Evolutionary conservation across 805 yeast species (phyloP).

Genomic region (Ogataea ganodermae): DNA sequence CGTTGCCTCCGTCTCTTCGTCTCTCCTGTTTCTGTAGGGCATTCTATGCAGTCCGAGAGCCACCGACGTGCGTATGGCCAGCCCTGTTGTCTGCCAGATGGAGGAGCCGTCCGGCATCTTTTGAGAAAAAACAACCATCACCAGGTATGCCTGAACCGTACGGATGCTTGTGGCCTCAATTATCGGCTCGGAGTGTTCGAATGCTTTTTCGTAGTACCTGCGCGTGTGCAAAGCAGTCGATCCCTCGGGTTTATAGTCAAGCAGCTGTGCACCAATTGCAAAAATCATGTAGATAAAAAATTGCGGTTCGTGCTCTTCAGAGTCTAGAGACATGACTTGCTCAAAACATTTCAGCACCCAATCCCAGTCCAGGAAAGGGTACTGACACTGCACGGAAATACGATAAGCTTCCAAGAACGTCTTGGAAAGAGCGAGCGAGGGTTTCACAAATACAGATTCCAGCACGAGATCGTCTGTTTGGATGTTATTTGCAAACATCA

Average conservation of each 20-base stretch:
- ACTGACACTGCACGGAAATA: constrained; percentile 37
- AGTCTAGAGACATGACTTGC: not conserved
- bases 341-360: constrained; percentile 7
- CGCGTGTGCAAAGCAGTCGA: constrained; percentile 1
- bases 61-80: constrained; percentile 36
- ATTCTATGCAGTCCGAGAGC: constrained; percentile 31
- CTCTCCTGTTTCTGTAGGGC: constrained; percentile 20
- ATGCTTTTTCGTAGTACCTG: constrained; percentile 35
- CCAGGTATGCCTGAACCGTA: constrained; percentile 37
- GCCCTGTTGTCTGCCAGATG: constrained; percentile 36
- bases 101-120: constrained; percentile 38
- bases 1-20: constrained; percentile 4
- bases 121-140: constrained; percentile 36
- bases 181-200: constrained; percentile 28
- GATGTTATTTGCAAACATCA: not conserved
- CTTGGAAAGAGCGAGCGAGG: not conserved
- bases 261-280: constrained; percentile 3
- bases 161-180: constrained; percentile 26
- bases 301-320: constrained; percentile 19
- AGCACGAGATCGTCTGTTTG: not conserved
- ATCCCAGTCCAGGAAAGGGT: constrained; percentile 38
- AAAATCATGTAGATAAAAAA: constrained; percentile 21
- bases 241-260: not conserved
- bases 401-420: constrained; percentile 23
- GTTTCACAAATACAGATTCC: constrained; percentile 1